Conservation (phyloP, 305 asterid genomes). For the Fraxinus greggii region DNA sequence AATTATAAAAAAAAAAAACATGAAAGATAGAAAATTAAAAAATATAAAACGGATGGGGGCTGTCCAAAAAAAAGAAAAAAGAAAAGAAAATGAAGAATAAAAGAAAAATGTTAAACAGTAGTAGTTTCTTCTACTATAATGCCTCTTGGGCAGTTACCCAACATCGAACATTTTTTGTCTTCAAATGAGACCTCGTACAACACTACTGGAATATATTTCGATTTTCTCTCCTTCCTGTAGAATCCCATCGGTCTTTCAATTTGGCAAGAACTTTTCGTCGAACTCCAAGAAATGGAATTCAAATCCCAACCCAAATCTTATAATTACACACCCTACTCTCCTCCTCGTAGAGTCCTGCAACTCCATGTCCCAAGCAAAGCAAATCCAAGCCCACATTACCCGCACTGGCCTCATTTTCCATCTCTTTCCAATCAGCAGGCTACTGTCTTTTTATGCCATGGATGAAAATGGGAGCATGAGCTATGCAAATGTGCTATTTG, state of each 20-base stretch:
- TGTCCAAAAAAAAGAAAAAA: neutral
- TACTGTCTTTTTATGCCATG: conserved; percentile 51
- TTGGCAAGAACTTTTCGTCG: conserved; percentile 19
- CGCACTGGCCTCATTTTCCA: conserved; percentile 52
- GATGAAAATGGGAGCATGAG: conserved; percentile 46
- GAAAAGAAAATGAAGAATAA: neutral
- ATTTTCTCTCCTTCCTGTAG: neutral
- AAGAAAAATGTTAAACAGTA: neutral
- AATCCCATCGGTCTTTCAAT: conserved; percentile 4
- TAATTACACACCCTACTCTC: conserved; percentile 59
- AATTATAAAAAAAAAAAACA: neutral
- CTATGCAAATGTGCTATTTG: conserved; percentile 49
- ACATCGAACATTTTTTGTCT: neutral
- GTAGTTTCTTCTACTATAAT: neutral
- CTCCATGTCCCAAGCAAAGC: conserved; percentile 62
- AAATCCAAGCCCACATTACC: conserved; percentile 70
- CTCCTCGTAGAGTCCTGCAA: conserved; percentile 65
- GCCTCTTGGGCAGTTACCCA: neutral
- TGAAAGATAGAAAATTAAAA: neutral
- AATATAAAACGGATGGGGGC: neutral
- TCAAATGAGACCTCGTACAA: conserved; percentile 24
- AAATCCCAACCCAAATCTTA: conserved; percentile 43
- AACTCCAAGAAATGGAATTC: conserved; percentile 50
- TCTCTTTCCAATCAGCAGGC: conserved; percentile 42
- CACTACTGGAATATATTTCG: neutral